Conservation (phyloP, 345 rosid genomes). For the Salix purpurea region DNA sequence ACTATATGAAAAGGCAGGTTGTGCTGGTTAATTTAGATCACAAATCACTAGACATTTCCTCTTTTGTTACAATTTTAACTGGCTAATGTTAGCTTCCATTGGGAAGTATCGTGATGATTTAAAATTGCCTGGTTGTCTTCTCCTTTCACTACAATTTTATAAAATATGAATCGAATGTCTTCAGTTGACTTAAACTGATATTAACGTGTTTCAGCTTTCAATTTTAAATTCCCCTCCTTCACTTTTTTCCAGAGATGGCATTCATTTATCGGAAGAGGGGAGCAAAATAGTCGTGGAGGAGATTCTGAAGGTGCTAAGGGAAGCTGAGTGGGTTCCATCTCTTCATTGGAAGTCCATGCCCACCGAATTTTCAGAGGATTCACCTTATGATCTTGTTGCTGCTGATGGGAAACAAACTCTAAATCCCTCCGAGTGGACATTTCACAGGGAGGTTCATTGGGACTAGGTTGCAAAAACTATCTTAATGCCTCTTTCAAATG, state of each 20-base stretch:
- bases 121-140: neutral
- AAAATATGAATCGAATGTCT: neutral
- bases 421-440: conserved; percentile 82
- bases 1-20: neutral
- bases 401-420: conserved; percentile 70
- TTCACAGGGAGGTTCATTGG: conserved; percentile 75
- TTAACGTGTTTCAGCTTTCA: neutral
- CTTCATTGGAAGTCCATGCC: conserved; percentile 92
- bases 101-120: neutral
- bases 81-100: neutral
- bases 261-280: conserved; percentile 84
- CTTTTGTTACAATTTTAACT: neutral
- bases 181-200: neutral
- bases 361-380: conserved; percentile 74
- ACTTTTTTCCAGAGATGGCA: conserved; percentile 50
- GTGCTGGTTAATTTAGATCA: neutral
- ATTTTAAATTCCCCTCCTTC: neutral
- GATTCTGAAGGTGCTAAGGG: conserved; percentile 69
- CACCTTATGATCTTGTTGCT: conserved; percentile 68
- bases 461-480: conserved; percentile 28
- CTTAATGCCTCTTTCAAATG: neutral
- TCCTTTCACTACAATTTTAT: neutral
- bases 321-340: conserved; percentile 84
- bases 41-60: neutral
- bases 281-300: conserved; percentile 80